phyloP scores from a whole-genome alignment of 2,329 filamentous ascomycete genomes.

The Scedosporium apiospermum region DNA sequence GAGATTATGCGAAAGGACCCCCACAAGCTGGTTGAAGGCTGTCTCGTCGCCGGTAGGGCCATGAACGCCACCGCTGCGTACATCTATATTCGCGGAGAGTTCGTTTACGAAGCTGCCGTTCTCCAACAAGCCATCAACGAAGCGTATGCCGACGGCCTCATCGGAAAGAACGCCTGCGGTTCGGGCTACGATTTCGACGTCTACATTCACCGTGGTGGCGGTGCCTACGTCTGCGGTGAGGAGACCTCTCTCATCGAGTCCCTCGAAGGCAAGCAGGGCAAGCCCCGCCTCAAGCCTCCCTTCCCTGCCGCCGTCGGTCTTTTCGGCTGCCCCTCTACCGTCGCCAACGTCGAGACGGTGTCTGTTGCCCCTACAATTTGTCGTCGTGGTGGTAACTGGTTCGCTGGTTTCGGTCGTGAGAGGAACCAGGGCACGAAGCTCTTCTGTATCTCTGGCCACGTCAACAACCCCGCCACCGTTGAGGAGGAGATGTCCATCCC shows the following conservation, averaged over 20 bases:
- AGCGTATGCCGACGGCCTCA: conserved; percentile 86
- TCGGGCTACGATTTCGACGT: conserved; percentile 98
- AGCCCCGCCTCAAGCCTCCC: conserved; percentile 95
- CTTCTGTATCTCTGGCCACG: conserved; percentile 95
- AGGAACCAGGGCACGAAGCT: conserved; percentile 96
- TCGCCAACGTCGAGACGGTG: conserved; percentile 96
- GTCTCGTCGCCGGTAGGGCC: conserved; percentile 86
- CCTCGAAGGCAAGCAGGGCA: conserved; percentile 95
- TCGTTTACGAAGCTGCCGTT: conserved; percentile 89
- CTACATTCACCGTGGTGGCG: conserved; percentile 91
- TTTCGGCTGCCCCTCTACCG: conserved; percentile 95
- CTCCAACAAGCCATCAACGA: conserved; percentile 95
- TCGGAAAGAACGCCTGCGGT: conserved; percentile 96
- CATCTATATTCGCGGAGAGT: conserved; percentile 99
- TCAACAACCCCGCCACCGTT: conserved; percentile 96
- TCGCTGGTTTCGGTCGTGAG: conserved; percentile 87
- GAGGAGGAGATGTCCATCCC: conserved; percentile 99
- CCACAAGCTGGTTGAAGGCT: conserved; percentile 97
- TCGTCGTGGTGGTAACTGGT: conserved; percentile 87
- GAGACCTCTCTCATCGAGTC: conserved; percentile 98
- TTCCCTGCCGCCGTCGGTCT: conserved; percentile 96
- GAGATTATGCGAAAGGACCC: conserved; percentile 99
- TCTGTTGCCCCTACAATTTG: conserved; percentile 94
- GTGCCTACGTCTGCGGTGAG: conserved; percentile 96
- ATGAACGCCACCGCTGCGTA: conserved; percentile 99